Conservation (phyloP, 331 rosid species). For the Malus hybrid region DNA sequence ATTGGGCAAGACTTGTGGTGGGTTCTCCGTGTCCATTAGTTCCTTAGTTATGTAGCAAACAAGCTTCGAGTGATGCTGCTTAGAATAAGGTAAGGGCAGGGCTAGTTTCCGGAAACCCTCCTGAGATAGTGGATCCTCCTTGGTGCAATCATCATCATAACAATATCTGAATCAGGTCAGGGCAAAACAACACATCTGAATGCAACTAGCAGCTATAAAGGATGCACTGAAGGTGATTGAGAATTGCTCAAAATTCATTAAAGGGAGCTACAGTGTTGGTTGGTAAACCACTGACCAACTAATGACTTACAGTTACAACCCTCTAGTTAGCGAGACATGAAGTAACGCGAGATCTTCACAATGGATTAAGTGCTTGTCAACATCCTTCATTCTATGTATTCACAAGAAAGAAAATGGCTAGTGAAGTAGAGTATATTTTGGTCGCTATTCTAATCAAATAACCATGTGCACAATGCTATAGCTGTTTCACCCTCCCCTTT, state of each 20-base stretch:
- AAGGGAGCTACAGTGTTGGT: neutral
- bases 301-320: too few relatives aligned
- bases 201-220: neutral
- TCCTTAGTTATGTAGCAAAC: constrained; percentile 97
- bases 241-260: too few relatives aligned
- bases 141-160: constrained; percentile 85
- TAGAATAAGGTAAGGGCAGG: constrained; percentile 74
- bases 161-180: constrained; percentile 77
- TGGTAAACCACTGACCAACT: neutral
- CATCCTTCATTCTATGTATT: too few relatives aligned
- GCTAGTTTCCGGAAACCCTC: constrained; percentile 83
- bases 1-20: constrained; percentile 89
- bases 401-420: too few relatives aligned
- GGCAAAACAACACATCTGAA: constrained; percentile 25
- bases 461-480: neutral
- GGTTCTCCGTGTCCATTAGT: constrained; percentile 96
- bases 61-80: constrained; percentile 95
- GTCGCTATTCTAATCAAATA: neutral
- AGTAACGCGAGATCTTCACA: too few relatives aligned
- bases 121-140: constrained; percentile 94
- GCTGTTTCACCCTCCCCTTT: constrained; percentile 35
- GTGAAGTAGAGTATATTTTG: neutral
- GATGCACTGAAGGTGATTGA: neutral
- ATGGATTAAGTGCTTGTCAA: too few relatives aligned
- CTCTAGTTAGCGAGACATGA: too few relatives aligned